Evolutionary conservation across 805 yeast genomes (phyloP), one percentile per base, ranked within the genome.

Genomic region (Candida rishiriensis): DNA sequence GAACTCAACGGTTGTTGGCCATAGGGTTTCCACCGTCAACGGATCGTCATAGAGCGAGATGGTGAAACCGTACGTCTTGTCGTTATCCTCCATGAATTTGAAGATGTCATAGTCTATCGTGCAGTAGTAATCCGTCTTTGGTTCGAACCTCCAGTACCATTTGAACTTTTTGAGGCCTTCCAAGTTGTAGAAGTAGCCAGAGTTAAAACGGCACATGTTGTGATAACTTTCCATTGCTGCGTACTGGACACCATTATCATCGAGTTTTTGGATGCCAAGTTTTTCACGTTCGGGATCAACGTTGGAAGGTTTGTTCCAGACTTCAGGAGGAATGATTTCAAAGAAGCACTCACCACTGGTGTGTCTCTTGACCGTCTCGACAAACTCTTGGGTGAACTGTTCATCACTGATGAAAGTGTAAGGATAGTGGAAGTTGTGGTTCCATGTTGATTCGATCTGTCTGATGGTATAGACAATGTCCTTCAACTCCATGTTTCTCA

Each of bases 341-440:
- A 78, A 81, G 46, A 63, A 65, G 43, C 73, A 62, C 30, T 69
- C 65, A 10, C 83, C 66, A 9, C 58, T 63, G 1, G 81, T 66
- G 30, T 73, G 76, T 31, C 81, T 63, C 36, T 54, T 62, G 34
- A 86, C 72, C 13, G 67, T 64, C 11, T 63, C 59, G 54, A 70
- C 84, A 64, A 93, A 91, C 55, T 86, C 91, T 1, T 85, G 85
- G 29, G 80, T 72, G 65, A 91, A 93, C 32, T 72, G 78, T 47
- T 81, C 85, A 61, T 91, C 96, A 64, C 88, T 89, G 53, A 91
- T 73, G 60, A 91, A 93, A 28, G 90, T 89, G 91, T 96, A 91
- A 45, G 95, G 97, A 59, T 91, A 91, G 52, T 86, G 76, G 68
- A 71, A 89, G 46, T 85, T 75, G 30, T 71, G 66, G 69, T 91